Percentiles rank a stretch among this genome's conserved stretches.
These are phyloP conservation scores for Sonneratia caseolaris DNA, from an alignment of 345 rosid species.

Conservation along the genomic window DNA sequence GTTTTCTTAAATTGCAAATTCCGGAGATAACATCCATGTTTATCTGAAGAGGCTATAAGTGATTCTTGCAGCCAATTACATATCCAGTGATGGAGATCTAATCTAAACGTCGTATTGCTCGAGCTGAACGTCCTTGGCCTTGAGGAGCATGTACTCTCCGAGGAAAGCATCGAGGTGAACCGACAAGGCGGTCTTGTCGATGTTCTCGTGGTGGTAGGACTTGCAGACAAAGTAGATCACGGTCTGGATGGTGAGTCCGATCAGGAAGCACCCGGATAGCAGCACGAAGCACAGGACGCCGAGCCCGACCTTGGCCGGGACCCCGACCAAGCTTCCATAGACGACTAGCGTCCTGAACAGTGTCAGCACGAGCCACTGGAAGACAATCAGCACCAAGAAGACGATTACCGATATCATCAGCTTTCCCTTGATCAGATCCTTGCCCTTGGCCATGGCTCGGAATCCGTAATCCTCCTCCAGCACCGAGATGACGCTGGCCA, in stretches of 20 bases:
- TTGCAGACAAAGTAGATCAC: constrained; percentile 58
- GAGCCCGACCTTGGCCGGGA: constrained; percentile 12
- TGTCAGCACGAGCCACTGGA: background rate
- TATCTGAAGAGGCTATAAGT: no score
- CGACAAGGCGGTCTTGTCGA: constrained; percentile 36
- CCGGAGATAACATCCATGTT: no score
- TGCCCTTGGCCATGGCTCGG: constrained; percentile 31
- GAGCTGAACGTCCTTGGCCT: constrained; percentile 38
- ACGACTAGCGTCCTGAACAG: constrained; percentile 24
- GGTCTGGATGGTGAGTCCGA: constrained; percentile 34
- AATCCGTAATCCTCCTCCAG: constrained; percentile 33
- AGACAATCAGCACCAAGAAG: constrained; percentile 15
- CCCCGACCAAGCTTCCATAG: constrained; percentile 13
- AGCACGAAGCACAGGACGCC: constrained; percentile 26
- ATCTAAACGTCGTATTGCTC: constrained; percentile 6
- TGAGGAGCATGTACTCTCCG: constrained; percentile 42
- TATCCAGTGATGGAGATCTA: no score
- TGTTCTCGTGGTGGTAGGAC: constrained; percentile 44
- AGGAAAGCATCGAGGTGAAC: constrained; percentile 46
- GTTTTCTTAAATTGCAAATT: no score
- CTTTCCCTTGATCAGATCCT: constrained; percentile 38
- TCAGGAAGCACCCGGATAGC: constrained; percentile 22
- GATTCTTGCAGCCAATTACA: no score
- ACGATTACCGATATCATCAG: constrained; percentile 1
- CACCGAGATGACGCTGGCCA: constrained; percentile 43